phyloP scores from a whole-genome alignment of 768 basidiomycete genomes.

The Serendipita sp. region DNA sequence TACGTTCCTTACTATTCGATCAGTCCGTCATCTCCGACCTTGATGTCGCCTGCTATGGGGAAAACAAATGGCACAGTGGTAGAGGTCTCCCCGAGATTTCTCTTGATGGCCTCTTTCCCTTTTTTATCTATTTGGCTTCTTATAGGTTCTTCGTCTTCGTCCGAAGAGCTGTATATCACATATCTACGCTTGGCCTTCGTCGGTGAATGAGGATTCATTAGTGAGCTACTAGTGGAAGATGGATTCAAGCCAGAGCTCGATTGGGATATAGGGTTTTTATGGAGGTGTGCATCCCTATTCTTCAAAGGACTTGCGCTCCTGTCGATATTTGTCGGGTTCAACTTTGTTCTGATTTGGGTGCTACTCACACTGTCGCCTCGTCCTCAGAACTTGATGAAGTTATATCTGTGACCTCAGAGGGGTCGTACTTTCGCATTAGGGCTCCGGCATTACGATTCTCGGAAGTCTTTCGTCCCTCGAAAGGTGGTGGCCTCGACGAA shows the following conservation, averaged over 20 bases:
- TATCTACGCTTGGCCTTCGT: neutral
- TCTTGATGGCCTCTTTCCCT: neutral
- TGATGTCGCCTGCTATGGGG: neutral
- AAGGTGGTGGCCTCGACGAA: too few relatives aligned
- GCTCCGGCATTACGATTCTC: too few relatives aligned
- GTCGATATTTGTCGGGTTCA: too few relatives aligned
- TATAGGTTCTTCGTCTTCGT: neutral
- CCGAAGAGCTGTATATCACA: neutral
- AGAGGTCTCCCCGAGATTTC: neutral
- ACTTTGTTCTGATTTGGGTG: too few relatives aligned
- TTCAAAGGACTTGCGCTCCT: too few relatives aligned
- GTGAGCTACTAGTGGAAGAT: neutral
- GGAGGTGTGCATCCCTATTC: too few relatives aligned
- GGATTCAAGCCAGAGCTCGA: neutral
- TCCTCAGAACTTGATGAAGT: too few relatives aligned
- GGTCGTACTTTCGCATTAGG: too few relatives aligned
- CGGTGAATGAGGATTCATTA: neutral
- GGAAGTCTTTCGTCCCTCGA: too few relatives aligned
- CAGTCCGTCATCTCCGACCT: neutral
- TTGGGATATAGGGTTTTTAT: too few relatives aligned
- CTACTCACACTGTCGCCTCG: too few relatives aligned
- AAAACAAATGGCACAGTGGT: neutral
- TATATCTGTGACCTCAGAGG: too few relatives aligned
- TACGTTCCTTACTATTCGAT: neutral
- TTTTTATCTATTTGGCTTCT: neutral